A percentile compares a stretch with the other conserved stretches of the same genome.
phyloP scores from a whole-genome alignment of 1,139 yeast genomes.

The Nakaseomyces kungkrabaensis region DNA sequence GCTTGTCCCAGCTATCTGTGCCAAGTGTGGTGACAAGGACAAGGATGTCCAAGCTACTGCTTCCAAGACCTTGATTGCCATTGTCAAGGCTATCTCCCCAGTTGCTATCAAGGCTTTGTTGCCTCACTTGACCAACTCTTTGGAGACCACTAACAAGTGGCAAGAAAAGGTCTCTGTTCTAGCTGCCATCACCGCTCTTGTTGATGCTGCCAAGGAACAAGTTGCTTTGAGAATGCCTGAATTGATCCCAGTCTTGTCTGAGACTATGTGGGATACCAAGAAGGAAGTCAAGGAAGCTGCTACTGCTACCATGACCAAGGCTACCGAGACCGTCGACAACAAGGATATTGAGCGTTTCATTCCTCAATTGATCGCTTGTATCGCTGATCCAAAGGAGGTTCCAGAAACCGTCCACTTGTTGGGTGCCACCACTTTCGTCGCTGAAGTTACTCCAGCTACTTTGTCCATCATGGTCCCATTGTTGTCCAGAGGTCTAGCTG shows the following conservation, averaged over 20 bases:
- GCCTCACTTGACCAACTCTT: slow-evolving; percentile 65
- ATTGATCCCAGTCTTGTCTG: slow-evolving; percentile 94
- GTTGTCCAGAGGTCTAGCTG: slow-evolving; percentile 98
- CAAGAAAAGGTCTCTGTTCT: slow-evolving; percentile 92
- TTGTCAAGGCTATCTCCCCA: slow-evolving; percentile 81
- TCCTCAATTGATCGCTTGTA: slow-evolving; percentile 94
- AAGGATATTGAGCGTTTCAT: slow-evolving; percentile 99
- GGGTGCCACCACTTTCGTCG: slow-evolving; percentile 99
- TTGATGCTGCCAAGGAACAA: slow-evolving; percentile 91
- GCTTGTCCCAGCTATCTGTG: slow-evolving; percentile 58
- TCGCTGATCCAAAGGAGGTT: slow-evolving; percentile 91
- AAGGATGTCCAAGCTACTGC: slow-evolving; percentile 57
- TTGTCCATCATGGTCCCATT: slow-evolving; percentile 98
- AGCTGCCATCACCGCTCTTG: slow-evolving; percentile 75
- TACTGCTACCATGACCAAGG: slow-evolving; percentile 86
- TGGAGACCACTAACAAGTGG: slow-evolving; percentile 83
- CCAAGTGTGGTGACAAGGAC: slow-evolving; percentile 86
- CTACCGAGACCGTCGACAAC: slow-evolving; percentile 97
- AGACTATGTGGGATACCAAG: slow-evolving; percentile 99
- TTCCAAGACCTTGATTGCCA: slow-evolving; percentile 68
- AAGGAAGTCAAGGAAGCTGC: slow-evolving; percentile 96
- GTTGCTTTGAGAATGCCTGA: slow-evolving; percentile 98
- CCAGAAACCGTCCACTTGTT: slow-evolving; percentile 97
- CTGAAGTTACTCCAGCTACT: slow-evolving; percentile 99
- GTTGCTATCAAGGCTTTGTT: slow-evolving; percentile 83